These are phyloP conservation scores for Diplodia intermedia DNA, from an alignment of 2,329 filamentous ascomycete genomes.

Conservation along the genomic window DNA sequence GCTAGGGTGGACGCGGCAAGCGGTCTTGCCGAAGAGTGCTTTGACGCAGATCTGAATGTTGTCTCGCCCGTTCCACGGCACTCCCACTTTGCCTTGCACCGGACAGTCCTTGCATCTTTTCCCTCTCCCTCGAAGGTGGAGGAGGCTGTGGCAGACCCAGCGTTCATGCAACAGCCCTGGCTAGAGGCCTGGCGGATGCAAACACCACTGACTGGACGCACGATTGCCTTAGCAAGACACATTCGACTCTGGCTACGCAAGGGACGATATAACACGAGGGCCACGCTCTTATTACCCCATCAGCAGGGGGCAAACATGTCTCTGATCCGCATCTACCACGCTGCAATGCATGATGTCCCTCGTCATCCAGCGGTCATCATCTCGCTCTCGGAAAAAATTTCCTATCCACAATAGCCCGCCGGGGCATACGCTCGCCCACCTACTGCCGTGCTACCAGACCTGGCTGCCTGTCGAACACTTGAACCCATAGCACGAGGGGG, in stretches of 20 bases:
- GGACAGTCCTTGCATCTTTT: constrained; percentile 5
- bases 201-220: not conserved
- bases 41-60: not conserved
- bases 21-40: not conserved
- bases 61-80: not conserved
- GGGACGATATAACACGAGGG: constrained; percentile 9
- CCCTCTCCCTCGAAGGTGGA: not conserved
- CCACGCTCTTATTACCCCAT: constrained; percentile 14
- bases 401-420: not conserved
- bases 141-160: not conserved
- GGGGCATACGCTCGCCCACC: not conserved
- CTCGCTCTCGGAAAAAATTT: constrained; percentile 6
- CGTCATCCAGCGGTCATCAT: not conserved
- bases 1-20: not conserved
- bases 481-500: constrained; percentile 9
- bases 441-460: constrained; percentile 12
- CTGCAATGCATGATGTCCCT: not conserved
- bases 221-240: constrained; percentile 1
- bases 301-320: constrained; percentile 18
- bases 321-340: constrained; percentile 11
- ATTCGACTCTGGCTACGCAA: constrained; percentile 11
- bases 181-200: not conserved
- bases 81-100: not conserved
- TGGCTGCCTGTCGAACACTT: constrained; percentile 3
- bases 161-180: not conserved